These are phyloP conservation scores for Hemileccinum rubropunctum DNA, from an alignment of 768 basidiomycete genomes.

Conservation along the genomic window DNA sequence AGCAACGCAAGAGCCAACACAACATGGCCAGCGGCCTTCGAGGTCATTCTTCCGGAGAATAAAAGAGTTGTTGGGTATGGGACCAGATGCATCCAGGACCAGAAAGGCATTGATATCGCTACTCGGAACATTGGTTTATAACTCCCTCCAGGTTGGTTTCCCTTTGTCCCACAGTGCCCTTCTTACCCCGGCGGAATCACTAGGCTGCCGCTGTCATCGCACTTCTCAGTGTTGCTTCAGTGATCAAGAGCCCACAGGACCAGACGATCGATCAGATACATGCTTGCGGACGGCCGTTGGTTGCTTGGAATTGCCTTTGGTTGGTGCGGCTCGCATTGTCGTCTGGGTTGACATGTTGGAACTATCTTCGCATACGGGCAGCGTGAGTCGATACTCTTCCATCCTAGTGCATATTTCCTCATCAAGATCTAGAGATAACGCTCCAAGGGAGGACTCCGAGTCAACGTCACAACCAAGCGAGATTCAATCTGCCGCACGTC, in stretches of 20 bases:
- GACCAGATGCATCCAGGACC: conserved; percentile 47
- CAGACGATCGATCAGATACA: conserved; percentile 50
- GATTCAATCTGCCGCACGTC: conserved; percentile 5
- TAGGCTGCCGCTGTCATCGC: conserved; percentile 53
- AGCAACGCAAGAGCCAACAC: not conserved
- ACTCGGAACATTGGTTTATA: conserved; percentile 49
- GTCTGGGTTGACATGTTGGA: conserved; percentile 53
- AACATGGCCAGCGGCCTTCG: conserved; percentile 7
- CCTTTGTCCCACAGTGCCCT: not conserved
- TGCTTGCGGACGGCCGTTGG: conserved; percentile 63
- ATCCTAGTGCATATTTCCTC: conserved; percentile 3
- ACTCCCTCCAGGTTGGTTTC: conserved; percentile 49
- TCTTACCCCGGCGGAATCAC: conserved; percentile 2
- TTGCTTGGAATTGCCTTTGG: conserved; percentile 69
- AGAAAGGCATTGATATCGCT: conserved; percentile 55
- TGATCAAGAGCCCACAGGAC: conserved; percentile 44
- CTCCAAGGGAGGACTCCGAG: conserved; percentile 30
- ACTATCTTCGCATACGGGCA: conserved; percentile 40
- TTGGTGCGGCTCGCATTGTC: conserved; percentile 50
- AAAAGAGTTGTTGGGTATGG: conserved; percentile 50
- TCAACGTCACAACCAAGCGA: conserved; percentile 26
- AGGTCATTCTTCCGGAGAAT: conserved; percentile 22
- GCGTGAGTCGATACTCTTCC: conserved; percentile 20
- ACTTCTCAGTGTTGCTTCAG: conserved; percentile 47
- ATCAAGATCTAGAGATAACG: conserved; percentile 19